Base-by-base conservation (phyloP, 768 basidiomycete species). In the Dacryopinax spathularia region DNA sequence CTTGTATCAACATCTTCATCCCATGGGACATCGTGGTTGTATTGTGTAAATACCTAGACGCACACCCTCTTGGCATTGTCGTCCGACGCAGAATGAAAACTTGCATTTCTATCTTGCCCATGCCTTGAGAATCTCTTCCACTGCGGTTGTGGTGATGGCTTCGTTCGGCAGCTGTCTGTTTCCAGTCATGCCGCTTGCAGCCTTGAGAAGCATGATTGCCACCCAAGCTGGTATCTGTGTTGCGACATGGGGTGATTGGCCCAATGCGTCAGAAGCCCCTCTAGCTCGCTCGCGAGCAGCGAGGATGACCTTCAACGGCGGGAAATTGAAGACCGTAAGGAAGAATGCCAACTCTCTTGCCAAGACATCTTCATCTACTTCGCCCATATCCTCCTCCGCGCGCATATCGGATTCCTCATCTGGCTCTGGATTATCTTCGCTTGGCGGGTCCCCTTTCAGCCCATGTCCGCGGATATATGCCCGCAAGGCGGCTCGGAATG, bases 381-480 rank as follows among this genome's bases (percentile, higher is more conserved):
- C 60, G 25, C 36, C 37, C 22, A 27, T 60, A 10, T 39, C 44
- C 25, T n/a, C 25, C 5, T 60, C 43, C n/a, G 34, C 31, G 18
- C 61, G 65, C 33, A 56, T 22, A 63, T 59, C 39, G 25, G 29
- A 25, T 27, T 56, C 48, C 5, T 22, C 48, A 29, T 5, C 31
- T 29, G 48, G 48, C 48, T 13, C 10, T 56, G 48, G 25, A 20
- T 56, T 29, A 18, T 56, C 48, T 27, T 16, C 34, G 34, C 18
- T 41, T 29, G 62, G 44, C 31, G 20, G 34, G 13, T 36, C 33
- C 18, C n/a, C 29, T 33, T 33, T 34, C 15, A 65, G 16, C 1
- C 65, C 69, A 43, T 67, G 63, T 16, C 66, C 68, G 15, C 65
- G 60, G 33, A 66, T 60, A 43, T 70, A 70, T 22, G 29, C 44